phyloP scores from a whole-genome alignment of 768 basidiomycete species.

The Kwoniella pini region DNA sequence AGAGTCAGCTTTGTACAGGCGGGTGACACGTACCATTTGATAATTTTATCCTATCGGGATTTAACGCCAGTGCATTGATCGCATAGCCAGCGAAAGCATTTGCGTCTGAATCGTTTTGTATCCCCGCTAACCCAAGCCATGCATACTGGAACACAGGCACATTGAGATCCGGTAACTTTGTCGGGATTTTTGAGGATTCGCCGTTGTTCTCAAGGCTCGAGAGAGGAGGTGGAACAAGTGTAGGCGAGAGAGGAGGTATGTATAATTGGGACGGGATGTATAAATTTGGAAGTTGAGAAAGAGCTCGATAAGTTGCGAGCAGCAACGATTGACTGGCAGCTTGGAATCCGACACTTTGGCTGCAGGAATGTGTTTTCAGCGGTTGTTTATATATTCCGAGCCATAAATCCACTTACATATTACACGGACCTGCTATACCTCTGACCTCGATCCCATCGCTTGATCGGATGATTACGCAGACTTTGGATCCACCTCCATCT shows the following conservation, averaged over 20 bases:
- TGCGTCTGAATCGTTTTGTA: slow-evolving; percentile 25
- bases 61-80: slow-evolving; percentile 22
- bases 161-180: slow-evolving; percentile 22
- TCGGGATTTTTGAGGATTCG: slow-evolving; percentile 4
- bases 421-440: slow-evolving; percentile 46
- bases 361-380: slow-evolving; percentile 11
- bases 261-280: slow-evolving; percentile 22
- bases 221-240: slow-evolving; percentile 5
- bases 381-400: too few relatives aligned
- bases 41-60: slow-evolving; percentile 26
- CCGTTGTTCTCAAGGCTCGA: slow-evolving; percentile 3
- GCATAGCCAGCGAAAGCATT: slow-evolving; percentile 32
- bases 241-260: neutral
- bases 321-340: slow-evolving; percentile 39
- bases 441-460: slow-evolving; percentile 29
- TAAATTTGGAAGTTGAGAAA: slow-evolving; percentile 29
- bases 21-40: slow-evolving; percentile 43
- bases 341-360: slow-evolving; percentile 40
- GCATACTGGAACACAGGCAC: slow-evolving; percentile 35
- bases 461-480: slow-evolving; percentile 37
- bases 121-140: slow-evolving; percentile 51
- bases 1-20: slow-evolving; percentile 1
- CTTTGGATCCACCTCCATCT: slow-evolving; percentile 51
- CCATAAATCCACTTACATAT: slow-evolving; percentile 51
- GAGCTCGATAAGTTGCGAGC: slow-evolving; percentile 38